phyloP scores from a whole-genome alignment of 257 asterid species.

The Datura wrightii region DNA sequence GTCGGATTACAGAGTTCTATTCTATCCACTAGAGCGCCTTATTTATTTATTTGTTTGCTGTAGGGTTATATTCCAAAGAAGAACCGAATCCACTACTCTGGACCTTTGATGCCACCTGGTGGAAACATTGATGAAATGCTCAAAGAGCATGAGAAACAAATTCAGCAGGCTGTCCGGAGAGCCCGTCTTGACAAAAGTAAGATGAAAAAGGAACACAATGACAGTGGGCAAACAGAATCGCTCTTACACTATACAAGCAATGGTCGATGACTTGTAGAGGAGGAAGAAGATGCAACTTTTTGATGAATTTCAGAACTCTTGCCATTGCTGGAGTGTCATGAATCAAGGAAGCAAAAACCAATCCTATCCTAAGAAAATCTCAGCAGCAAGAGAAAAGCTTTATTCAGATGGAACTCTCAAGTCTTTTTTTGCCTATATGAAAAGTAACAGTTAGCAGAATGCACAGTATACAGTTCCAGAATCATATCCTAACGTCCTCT shows the following conservation, averaged over 20 bases:
- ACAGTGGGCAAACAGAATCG: constrained; percentile 65
- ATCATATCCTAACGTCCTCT: neutral
- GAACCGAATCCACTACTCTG: constrained; percentile 76
- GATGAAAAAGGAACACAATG: constrained; percentile 45
- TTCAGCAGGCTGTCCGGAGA: constrained; percentile 84
- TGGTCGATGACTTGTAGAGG: constrained; percentile 49
- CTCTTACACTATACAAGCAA: constrained; percentile 58
- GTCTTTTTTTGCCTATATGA: constrained; percentile 27
- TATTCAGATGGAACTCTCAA: constrained; percentile 15
- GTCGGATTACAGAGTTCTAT: no score
- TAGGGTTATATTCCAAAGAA: constrained; percentile 61
- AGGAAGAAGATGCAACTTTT: constrained; percentile 28
- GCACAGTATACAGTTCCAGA: constrained; percentile 25
- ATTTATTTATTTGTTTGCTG: constrained; percentile 18
- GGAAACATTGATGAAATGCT: constrained; percentile 84
- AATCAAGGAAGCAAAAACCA: constrained; percentile 5
- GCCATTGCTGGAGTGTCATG: neutral
- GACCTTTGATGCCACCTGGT: constrained; percentile 71
- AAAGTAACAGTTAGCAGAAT: constrained; percentile 10
- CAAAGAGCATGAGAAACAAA: constrained; percentile 77
- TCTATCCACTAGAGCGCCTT: neutral
- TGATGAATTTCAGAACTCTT: constrained; percentile 13
- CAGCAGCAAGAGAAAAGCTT: constrained; percentile 12
- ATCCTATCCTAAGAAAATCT: neutral
- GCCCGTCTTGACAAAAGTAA: constrained; percentile 71